A percentile compares a stretch with the other conserved stretches of the same genome.
phyloP scores from a whole-genome alignment of 257 asterid genomes.

The Henckelia pumila region DNA sequence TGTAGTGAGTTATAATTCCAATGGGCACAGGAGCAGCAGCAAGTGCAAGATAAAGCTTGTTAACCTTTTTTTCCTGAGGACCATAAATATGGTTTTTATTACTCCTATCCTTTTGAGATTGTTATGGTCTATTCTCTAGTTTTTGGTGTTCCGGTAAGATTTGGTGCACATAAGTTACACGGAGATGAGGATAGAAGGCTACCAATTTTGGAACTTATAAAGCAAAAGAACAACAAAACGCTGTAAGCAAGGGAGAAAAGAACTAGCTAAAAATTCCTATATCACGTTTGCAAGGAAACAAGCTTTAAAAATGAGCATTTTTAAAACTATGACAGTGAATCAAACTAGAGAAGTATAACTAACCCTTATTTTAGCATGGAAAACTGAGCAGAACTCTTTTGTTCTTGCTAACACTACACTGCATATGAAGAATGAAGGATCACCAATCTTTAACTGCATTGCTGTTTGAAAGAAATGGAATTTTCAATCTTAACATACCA shows the following conservation, averaged over 20 bases:
- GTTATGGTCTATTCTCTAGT: background rate
- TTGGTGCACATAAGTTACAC: constrained; percentile 6
- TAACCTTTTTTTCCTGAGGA: constrained; percentile 79
- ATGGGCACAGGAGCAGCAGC: constrained; percentile 77
- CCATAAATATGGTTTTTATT: constrained; percentile 5
- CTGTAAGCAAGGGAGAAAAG: background rate
- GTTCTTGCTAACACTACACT: constrained; percentile 88
- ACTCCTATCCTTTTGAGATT: constrained; percentile 6
- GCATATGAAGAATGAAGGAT: constrained; percentile 29
- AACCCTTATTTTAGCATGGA: constrained; percentile 92
- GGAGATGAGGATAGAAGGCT: background rate
- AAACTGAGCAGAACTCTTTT: constrained; percentile 82
- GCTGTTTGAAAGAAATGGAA: constrained; percentile 18
- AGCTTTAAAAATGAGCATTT: background rate
- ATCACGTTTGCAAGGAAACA: background rate
- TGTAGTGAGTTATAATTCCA: constrained; percentile 80
- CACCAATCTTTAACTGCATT: constrained; percentile 19
- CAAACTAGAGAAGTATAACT: constrained; percentile 33
- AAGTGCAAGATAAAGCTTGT: constrained; percentile 89
- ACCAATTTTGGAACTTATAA: background rate
- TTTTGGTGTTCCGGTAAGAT: constrained; percentile 1
- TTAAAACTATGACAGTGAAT: background rate
- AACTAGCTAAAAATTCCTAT: background rate
- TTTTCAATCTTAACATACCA: constrained; percentile 50
- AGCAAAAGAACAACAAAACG: background rate